Percentiles rank a stretch among this genome's conserved stretches.
Evolutionary conservation across 2,329 filamentous ascomycete genomes (phyloP).

Genomic region (Phoma herbarum): DNA sequence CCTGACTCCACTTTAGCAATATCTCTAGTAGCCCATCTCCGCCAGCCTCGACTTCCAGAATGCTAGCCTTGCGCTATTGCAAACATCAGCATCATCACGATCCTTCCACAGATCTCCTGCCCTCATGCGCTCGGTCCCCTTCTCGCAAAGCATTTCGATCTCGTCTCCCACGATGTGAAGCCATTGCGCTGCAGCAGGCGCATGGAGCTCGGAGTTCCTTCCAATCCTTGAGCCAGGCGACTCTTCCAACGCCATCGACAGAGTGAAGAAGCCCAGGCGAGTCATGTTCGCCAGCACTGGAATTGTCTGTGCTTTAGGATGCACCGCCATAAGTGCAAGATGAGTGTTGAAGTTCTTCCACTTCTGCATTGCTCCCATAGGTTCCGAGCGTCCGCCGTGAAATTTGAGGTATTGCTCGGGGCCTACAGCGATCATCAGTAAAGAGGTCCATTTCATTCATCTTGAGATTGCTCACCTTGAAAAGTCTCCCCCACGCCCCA

Average conservation of each 20-base stretch:
- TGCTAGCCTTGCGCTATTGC: slow-evolving; percentile 6
- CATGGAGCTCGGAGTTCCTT: slow-evolving; percentile 13
- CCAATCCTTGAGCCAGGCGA: slow-evolving; percentile 4
- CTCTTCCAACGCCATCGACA: slow-evolving; percentile 13
- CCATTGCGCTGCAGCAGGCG: slow-evolving; percentile 20
- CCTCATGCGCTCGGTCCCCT: not conserved
- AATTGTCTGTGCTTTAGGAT: slow-evolving; percentile 8
- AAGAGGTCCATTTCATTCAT: not conserved
- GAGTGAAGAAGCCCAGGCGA: not conserved
- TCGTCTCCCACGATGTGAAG: slow-evolving; percentile 13
- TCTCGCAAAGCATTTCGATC: slow-evolving; percentile 10
- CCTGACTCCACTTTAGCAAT: not conserved
- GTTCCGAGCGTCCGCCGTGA: not conserved
- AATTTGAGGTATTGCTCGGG: slow-evolving; percentile 3
- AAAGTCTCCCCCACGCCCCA: slow-evolving; percentile 10
- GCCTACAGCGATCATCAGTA: not conserved
- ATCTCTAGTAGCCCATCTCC: not conserved
- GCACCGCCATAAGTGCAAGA: slow-evolving; percentile 10
- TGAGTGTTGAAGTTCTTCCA: slow-evolving; percentile 21
- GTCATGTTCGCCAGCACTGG: slow-evolving; percentile 5
- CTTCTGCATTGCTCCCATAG: not conserved
- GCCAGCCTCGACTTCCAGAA: slow-evolving; percentile 5
- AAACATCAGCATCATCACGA: slow-evolving; percentile 1
- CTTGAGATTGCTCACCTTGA: slow-evolving; percentile 7
- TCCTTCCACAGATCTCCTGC: slow-evolving; percentile 10